Conservation (phyloP, 306 rosid genomes). For the Pyrus bretschneideri region DNA sequence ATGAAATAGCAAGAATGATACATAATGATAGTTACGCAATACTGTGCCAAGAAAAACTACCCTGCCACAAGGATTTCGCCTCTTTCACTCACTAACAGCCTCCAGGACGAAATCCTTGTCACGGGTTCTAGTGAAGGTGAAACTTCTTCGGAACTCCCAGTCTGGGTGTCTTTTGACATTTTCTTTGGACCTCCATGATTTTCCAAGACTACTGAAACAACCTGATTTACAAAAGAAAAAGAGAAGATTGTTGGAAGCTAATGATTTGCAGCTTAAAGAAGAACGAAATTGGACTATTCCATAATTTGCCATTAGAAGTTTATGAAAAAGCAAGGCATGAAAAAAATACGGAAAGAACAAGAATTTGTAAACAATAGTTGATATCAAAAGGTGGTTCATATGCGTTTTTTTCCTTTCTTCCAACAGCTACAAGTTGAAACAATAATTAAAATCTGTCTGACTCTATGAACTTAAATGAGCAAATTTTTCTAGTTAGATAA, state of each 20-base stretch:
- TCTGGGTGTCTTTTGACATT: constrained; percentile 13
- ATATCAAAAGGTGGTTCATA: background rate
- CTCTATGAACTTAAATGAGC: background rate
- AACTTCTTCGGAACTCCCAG: constrained; percentile 1
- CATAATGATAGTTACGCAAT: background rate
- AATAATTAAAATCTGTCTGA: background rate
- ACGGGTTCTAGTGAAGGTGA: background rate
- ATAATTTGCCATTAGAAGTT: background rate
- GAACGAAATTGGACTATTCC: background rate
- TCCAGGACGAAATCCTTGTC: constrained; percentile 43
- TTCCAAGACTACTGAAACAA: constrained; percentile 63
- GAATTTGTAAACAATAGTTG: background rate
- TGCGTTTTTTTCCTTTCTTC: background rate
- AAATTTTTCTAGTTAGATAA: background rate
- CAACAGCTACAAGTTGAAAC: background rate
- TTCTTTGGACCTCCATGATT: constrained; percentile 37
- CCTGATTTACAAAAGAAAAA: constrained; percentile 28
- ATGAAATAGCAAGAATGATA: constrained; percentile 10
- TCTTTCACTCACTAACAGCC: constrained; percentile 45
- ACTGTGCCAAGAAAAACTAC: constrained; percentile 31
- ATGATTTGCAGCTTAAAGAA: background rate
- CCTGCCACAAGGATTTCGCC: constrained; percentile 42
- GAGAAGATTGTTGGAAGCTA: constrained; percentile 20
- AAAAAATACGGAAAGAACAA: background rate
- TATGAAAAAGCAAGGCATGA: constrained; percentile 1